Conservation (phyloP, 148 eudicot species). For the Limonium bicolor region DNA sequence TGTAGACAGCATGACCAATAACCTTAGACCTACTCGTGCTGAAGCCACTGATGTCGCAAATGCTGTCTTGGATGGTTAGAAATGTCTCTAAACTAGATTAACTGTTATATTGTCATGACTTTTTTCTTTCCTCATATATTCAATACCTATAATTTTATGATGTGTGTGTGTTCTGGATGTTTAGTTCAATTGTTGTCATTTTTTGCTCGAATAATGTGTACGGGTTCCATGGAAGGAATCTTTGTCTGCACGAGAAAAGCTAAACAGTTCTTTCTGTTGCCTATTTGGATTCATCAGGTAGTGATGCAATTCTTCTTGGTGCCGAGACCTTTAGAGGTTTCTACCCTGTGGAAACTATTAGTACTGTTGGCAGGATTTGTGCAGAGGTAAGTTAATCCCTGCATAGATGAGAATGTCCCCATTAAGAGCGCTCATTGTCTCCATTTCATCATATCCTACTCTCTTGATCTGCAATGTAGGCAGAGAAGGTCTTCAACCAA, state of each 20-base stretch:
- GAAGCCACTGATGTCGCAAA: conserved; percentile 99
- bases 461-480: conserved; percentile 10
- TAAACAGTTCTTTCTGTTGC: not conserved
- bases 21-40: conserved; percentile 95
- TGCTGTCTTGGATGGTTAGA: conserved; percentile 84
- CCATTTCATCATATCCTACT: not conserved
- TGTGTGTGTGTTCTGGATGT: not conserved
- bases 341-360: conserved; percentile 82
- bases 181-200: no score
- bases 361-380: conserved; percentile 82
- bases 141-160: not conserved
- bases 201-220: no score
- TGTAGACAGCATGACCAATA: conserved; percentile 97
- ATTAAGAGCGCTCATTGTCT: no score
- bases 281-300: conserved; percentile 32
- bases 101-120: not conserved
- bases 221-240: no score
- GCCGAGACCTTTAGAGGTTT: conserved; percentile 91
- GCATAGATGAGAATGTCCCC: no score
- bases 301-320: conserved; percentile 95
- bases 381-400: conserved; percentile 93
- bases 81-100: not conserved
- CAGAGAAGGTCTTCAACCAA: conserved; percentile 37
- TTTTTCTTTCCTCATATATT: no score
- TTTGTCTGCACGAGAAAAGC: no score